These are phyloP conservation scores for Ceratocystiopsis brevicomis DNA, from an alignment of 2,329 filamentous ascomycete species.

Conservation along the genomic window DNA sequence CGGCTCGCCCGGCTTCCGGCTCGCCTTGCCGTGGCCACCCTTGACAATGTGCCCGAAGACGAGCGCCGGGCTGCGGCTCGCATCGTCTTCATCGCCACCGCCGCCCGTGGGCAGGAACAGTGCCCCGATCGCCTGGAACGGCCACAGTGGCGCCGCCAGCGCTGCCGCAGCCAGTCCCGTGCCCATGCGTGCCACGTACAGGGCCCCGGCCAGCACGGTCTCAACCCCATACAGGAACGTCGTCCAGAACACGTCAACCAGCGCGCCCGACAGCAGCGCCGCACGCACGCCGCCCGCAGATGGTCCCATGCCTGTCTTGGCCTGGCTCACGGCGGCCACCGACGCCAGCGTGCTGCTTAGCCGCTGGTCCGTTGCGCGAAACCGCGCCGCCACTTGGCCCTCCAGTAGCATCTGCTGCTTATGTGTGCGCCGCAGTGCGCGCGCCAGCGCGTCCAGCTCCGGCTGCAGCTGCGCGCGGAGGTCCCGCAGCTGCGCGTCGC, in stretches of 20 bases:
- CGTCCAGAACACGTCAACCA: conserved; percentile 15
- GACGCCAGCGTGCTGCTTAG: conserved; percentile 59
- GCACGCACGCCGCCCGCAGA: background rate
- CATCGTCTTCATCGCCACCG: background rate
- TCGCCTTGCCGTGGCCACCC: no score
- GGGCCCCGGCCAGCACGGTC: background rate
- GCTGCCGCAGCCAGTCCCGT: background rate
- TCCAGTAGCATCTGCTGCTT: conserved; percentile 64
- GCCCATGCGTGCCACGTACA: conserved; percentile 6
- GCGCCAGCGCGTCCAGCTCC: conserved; percentile 72
- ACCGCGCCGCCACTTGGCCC: conserved; percentile 55
- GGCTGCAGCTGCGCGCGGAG: conserved; percentile 51
- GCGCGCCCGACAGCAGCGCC: conserved; percentile 14
- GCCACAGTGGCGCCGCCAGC: background rate
- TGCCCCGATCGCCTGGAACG: background rate
- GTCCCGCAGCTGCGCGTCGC: conserved; percentile 27
- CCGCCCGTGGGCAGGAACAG: background rate
- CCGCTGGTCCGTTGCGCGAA: conserved; percentile 51
- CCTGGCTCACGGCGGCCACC: conserved; percentile 31
- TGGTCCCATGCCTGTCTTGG: conserved; percentile 7
- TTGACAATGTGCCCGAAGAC: no score
- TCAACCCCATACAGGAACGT: background rate
- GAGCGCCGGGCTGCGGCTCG: background rate
- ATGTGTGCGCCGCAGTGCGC: conserved; percentile 78
- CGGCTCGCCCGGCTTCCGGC: background rate